Base-by-base conservation (phyloP, 1,139 yeast species). In the Scheffersomyces stambukii region DNA sequence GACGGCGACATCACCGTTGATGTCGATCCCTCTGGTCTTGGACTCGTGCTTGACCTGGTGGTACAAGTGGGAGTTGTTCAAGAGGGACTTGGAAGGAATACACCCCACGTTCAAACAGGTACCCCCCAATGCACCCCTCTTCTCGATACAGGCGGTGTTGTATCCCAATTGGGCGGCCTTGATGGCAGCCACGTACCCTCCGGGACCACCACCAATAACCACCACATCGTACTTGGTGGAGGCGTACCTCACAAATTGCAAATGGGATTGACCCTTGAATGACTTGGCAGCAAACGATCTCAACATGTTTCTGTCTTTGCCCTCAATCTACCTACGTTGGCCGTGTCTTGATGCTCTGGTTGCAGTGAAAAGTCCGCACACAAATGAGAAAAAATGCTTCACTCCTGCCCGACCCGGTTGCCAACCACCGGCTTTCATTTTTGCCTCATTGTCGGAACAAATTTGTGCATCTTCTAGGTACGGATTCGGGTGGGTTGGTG, bases 191-290 rank as follows among this genome's bases (percentile, higher is more conserved):
- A 93, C 94, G 54, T 84, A 84, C 41, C 99, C 99, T 60, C 97
- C 99, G 43, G 99, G 99, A 36, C 99, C 99, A 50, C 96, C 98
- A 46, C 99, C 99, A 53, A 93, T 83, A 46, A 93, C 86, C 33
- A 89, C 94, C 36, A 89, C 77, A 52, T 91, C 98, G 57, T 85
- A 93, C 57, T 84, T 64, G 38, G 60, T 42, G 12, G 69, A 61
- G 29, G 57, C 61, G 39, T 42, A 57, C 56, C 70, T 61, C 34
- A 58, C 56, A 42, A 62, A 62, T 40, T 57, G 60, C 13, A 37
- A n/a, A n/a, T n/a, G 21, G 19, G 35, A 36, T 28, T 24, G 38
- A 13, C 23, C 28, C 13, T 20, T 26, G 5, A 26, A 24, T 5
- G 37, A 25, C 14, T 24, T 28, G 19, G 35, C 24, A 16, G 25